Base-by-base conservation (phyloP, 192 early-diverging fungal species). In the Podila epicladia region DNA sequence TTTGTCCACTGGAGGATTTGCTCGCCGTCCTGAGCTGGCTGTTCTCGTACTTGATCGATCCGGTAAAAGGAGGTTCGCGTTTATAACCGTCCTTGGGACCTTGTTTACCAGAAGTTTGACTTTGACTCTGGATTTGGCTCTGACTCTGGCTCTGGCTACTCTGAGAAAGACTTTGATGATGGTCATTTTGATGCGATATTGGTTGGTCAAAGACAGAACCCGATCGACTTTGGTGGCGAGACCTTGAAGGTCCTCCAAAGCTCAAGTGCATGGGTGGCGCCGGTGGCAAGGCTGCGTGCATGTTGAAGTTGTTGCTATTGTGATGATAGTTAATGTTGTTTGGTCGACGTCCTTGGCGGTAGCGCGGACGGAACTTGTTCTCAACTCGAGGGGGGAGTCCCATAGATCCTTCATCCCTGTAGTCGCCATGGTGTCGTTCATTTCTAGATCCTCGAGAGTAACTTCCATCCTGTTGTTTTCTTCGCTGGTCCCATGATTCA, bases 291-390 rank as follows among this genome's bases (percentile, higher is more conserved):
- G 64, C 65, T 2, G 75, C 35, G 24, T 55, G 20, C 20, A 55
- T 55, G n/a, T 55, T 55, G 11, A 24, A 26, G 6, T 8, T 55
- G n/a, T 55, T n/a, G 22, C 22, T 53, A 22, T 55, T 55, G 53
- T 55, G 5, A 22, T 55, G 12, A 1, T 38, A 24, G 59, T 26
- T 51, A 17, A 50, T 1, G 49, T 66, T 65, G 32, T 49, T 60
- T 13, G 57, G 61, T 22, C 62, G 48, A 48, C 61, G 38, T 19
- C 74, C 70, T 51, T 79, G 75, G n/a, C 77, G 77, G 20, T 73
- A 80, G 57, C 77, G 65, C 19, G 77, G 77, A 22, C 71, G 60
- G 45, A 80, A 80, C 38, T 80, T 80, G 57, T 80, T 80, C 58
- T 80, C 77, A 5, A 59, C 77, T 59, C 77, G 71, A 65, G 77